Evolutionary conservation across 169 alveolate species (phyloP).

Genomic region (Ichthyophthirius multifiliis): DNA sequence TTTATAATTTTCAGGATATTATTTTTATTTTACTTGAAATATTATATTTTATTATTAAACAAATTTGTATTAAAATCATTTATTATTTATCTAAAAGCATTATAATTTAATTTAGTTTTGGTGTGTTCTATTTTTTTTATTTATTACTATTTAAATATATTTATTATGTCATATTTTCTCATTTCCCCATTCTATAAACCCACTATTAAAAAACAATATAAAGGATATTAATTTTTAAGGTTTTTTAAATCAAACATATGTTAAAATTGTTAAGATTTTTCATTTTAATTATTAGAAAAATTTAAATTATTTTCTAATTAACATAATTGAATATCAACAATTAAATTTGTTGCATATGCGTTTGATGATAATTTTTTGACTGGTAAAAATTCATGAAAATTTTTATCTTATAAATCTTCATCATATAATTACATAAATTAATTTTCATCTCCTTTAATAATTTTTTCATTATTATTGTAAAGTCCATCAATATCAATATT

Average conservation of each 20-base stretch:
- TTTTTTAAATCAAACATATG: not conserved
- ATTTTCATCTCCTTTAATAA: not conserved
- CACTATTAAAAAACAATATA: not conserved
- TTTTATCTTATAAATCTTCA: not conserved
- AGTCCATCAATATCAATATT: not conserved
- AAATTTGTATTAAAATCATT: not conserved
- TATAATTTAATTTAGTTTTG: not conserved
- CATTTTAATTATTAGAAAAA: too few species aligned
- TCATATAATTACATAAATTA: not conserved
- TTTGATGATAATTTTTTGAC: not conserved
- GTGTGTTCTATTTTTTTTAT: not conserved
- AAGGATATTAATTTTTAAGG: not conserved
- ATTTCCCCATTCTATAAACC: not conserved
- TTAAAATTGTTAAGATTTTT: too few species aligned
- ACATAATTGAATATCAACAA: not conserved
- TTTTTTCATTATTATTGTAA: not conserved
- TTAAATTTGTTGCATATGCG: not conserved
- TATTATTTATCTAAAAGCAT: not conserved
- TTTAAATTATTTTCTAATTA: not conserved
- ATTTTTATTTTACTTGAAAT: not conserved
- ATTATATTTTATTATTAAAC: not conserved
- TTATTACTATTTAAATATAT: not conserved
- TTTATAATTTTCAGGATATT: not conserved
- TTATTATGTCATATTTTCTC: not conserved
- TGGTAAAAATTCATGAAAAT: not conserved